These are phyloP conservation scores for Paulownia fortunei DNA, from an alignment of 257 asterid species.

Conservation along the genomic window DNA sequence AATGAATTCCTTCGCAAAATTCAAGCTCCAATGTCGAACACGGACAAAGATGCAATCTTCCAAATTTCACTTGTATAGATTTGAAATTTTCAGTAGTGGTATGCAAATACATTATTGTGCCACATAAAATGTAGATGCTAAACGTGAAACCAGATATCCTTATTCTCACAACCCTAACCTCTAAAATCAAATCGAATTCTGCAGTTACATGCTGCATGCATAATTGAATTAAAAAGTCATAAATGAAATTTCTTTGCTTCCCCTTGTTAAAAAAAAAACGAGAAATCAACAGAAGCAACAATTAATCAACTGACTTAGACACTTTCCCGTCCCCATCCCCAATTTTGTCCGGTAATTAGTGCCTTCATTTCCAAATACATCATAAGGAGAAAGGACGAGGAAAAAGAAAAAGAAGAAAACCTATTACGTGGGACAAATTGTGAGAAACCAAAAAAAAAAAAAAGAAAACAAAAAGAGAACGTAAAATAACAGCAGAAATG, in stretches of 20 bases:
- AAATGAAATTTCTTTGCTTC: background rate
- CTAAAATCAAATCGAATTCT: background rate
- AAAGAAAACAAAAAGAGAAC: background rate
- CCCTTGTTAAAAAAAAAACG: background rate
- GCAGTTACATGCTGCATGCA: background rate
- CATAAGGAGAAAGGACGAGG: background rate
- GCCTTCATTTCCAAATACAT: background rate
- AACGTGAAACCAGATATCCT: background rate
- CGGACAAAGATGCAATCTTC: background rate
- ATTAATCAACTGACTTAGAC: background rate
- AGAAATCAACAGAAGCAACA: conserved; percentile 8
- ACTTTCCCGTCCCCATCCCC: background rate
- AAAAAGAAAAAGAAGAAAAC: background rate
- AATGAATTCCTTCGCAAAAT: background rate
- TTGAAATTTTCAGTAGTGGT: background rate
- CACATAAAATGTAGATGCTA: background rate
- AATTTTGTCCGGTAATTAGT: background rate
- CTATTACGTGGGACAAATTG: background rate
- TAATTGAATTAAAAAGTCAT: background rate
- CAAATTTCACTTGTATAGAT: background rate
- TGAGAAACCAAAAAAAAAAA: background rate
- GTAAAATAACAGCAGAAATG: background rate
- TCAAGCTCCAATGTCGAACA: conserved; percentile 12
- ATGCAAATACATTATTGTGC: background rate
- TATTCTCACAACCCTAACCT: background rate